These are phyloP conservation scores for Pleurotus pulmonarius DNA, from an alignment of 768 basidiomycete species.

Conservation along the genomic window DNA sequence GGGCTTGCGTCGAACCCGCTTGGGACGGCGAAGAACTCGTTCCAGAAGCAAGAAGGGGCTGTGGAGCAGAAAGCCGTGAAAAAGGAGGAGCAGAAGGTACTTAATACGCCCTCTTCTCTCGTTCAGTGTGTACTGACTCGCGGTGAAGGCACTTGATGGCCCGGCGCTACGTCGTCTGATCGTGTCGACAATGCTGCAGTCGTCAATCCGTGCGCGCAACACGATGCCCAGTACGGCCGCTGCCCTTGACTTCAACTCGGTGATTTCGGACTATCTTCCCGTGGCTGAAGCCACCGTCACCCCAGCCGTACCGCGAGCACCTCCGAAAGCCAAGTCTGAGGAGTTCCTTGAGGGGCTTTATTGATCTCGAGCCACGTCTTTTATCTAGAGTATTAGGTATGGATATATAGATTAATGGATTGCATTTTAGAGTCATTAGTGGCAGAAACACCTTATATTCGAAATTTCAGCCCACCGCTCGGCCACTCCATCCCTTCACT, in stretches of 20 bases:
- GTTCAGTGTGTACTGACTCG: neutral
- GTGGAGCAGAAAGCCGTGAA: slow-evolving; percentile 22
- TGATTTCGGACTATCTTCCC: slow-evolving; percentile 72
- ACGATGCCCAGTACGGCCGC: slow-evolving; percentile 40
- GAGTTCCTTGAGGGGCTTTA: slow-evolving; percentile 42
- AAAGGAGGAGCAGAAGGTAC: slow-evolving; percentile 23
- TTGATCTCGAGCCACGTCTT: slow-evolving; percentile 15
- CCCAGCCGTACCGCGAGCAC: slow-evolving; percentile 15
- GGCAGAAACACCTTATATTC: no score
- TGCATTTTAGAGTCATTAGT: neutral
- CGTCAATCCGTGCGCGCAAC: slow-evolving; percentile 46
- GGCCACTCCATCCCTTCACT: no score
- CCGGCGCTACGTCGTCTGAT: slow-evolving; percentile 62
- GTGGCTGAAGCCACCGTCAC: slow-evolving; percentile 16
- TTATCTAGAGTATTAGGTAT: neutral
- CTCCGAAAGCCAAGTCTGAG: slow-evolving; percentile 15
- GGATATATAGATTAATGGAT: neutral
- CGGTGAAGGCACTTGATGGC: slow-evolving; percentile 53
- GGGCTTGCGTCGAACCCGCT: slow-evolving; percentile 78
- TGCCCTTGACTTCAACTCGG: slow-evolving; percentile 62
- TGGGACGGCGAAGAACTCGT: slow-evolving; percentile 62
- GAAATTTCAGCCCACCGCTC: no score
- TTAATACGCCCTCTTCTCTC: no score
- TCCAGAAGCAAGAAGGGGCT: slow-evolving; percentile 27
- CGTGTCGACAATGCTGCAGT: slow-evolving; percentile 54